Percentiles rank a stretch among this genome's conserved stretches.
These are phyloP conservation scores for Hypoxylon sp. DNA, from an alignment of 2,329 filamentous ascomycete species.

Conservation along the genomic window DNA sequence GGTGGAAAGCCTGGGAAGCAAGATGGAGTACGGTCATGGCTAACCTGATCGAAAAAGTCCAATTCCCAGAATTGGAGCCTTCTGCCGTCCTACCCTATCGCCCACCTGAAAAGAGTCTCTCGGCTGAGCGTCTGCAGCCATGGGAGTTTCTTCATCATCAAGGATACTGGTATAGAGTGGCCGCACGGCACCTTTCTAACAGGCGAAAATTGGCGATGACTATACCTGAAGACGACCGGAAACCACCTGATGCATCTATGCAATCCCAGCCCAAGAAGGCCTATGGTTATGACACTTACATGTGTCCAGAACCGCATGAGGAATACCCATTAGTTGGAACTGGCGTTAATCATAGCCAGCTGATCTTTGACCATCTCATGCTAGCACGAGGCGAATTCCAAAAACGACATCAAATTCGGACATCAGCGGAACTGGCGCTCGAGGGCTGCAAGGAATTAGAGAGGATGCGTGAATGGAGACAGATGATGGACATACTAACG, in stretches of 20 bases:
- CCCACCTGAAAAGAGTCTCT: slow-evolving; percentile 69
- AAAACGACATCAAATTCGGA: slow-evolving; percentile 65
- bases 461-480: slow-evolving; percentile 64
- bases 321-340: slow-evolving; percentile 66
- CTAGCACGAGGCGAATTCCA: slow-evolving; percentile 68
- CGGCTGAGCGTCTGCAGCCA: slow-evolving; percentile 70
- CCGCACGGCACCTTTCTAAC: slow-evolving; percentile 68
- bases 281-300: slow-evolving; percentile 74
- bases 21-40: slow-evolving; percentile 76
- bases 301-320: slow-evolving; percentile 73
- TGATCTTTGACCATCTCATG: slow-evolving; percentile 67
- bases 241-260: slow-evolving; percentile 62
- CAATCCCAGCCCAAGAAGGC: slow-evolving; percentile 63
- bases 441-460: slow-evolving; percentile 70
- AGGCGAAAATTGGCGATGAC: slow-evolving; percentile 66
- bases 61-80: slow-evolving; percentile 64
- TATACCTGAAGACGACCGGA: slow-evolving; percentile 72
- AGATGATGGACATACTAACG: slow-evolving; percentile 66
- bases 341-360: slow-evolving; percentile 67
- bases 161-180: slow-evolving; percentile 75
- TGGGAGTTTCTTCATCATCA: slow-evolving; percentile 75
- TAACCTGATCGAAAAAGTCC: slow-evolving; percentile 67
- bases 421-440: slow-evolving; percentile 68
- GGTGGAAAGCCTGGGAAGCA: slow-evolving; percentile 94
- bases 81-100: slow-evolving; percentile 63